Base-by-base conservation (phyloP, 768 basidiomycete genomes). In the Calocybe indica region DNA sequence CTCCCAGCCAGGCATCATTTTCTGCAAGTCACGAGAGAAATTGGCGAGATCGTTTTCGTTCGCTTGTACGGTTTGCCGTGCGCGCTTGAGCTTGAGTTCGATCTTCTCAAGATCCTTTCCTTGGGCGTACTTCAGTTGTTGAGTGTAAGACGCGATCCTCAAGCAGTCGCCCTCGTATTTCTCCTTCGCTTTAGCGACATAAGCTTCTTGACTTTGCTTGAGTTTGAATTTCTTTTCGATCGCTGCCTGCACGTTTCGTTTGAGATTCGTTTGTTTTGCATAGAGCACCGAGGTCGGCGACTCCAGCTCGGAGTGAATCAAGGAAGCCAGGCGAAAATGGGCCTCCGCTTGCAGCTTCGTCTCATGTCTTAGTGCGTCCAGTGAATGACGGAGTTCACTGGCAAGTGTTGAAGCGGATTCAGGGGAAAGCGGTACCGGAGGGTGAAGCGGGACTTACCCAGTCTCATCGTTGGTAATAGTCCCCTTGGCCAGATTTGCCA, bases 11-110 rank as follows among this genome's bases (percentile, higher is more conserved):
- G 71, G 75, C 45, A 80, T 69, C 39, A 88, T 83, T 43, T 92
- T 87, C 54, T 80, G 73, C 33, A 96, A 66, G 0, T 82, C 83
- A 48, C 78, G 76, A 3, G 86, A 80, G 59, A 93, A 94, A 56
- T 83, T 85, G 14, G 76, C 75, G 59, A 89, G 94, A 57, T 99
- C 95, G 52, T 83, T 79, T 66, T 97, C 93, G 61, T 97, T 97
- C 9, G 81, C 80, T 51, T 86, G 83, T 12, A 94, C 89, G 0
- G 91, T 93, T 67, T 88, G 85, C 54, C 88, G 82, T 33, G 88
- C 86, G 36, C 87, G 77, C 52, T 89, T 86, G 38, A 97, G 75
- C 65, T 90, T 95, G 53, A 78, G 60, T 45, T 88, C 81, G 30
- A 94, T 76, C 68, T 87, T 89, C 55, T 95, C 91, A 32, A 93